Base-by-base conservation (phyloP, 83 land plant genomes). In the Thuja plicata region DNA sequence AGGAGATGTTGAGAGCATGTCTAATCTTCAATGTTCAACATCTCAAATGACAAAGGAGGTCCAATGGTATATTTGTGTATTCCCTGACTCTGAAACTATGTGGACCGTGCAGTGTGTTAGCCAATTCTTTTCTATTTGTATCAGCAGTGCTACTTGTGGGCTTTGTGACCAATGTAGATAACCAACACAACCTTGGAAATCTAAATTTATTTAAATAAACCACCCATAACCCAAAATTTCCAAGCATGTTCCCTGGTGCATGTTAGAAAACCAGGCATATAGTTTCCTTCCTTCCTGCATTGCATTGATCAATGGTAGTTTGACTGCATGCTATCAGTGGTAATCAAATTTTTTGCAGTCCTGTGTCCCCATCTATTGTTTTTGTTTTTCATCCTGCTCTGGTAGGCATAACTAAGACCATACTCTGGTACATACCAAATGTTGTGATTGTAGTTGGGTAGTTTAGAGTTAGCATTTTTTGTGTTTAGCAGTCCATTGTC, bases 111-210 rank as follows among this genome's bases (percentile, higher is more conserved):
- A 48, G 8, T 30, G 86, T 83, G 55, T 45, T 35, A 30, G 55
- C 48, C 34, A 76, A 34, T 27, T 30, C 37, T 46, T 27, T 83
- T 83, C 85, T 83, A 83, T 76, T 34, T 76, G 79, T 30, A 83
- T 45, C 57, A 48, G 55, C 45, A 43, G 45, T 43, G 55, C 48
- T 30, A 48, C 86, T 46, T 83, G 57, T 83, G 86, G 86, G 86
- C 57, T 48, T 57, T 48, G 30, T 0, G 30, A 8, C 34, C 86
- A 27, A 46, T 83, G 85, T 34, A 30, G 34, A 13, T 54, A 54
- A 83, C 85, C 55, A 30, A 12, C 17, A n/a, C 55, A 76, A 27
- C 55, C 30, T 83, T 83, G 85, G 55, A 83, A 46, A 35, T 48
- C 3, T 45, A 45, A 46, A 83, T 83, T 1, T 27, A 83, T 46